Evolutionary conservation across 2,329 filamentous ascomycete species (phyloP).

Genomic region (Amauroascus niger): DNA sequence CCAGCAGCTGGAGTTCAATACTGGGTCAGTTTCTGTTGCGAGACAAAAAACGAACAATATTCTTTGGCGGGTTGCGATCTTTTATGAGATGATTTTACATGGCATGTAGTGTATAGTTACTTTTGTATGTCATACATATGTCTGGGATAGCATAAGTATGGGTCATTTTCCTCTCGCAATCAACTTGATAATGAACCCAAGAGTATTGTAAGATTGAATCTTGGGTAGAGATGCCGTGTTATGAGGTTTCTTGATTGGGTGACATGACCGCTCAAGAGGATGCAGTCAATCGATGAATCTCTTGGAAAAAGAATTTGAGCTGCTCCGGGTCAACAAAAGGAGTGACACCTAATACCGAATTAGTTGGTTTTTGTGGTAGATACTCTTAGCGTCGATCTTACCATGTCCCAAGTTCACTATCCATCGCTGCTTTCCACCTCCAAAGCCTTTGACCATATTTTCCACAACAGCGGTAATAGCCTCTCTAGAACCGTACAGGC

Average conservation of each 20-base stretch:
- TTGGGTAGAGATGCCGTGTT: not conserved
- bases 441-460: conserved; percentile 79
- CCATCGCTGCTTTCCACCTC: conserved; percentile 78
- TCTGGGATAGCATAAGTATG: not conserved
- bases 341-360: conserved; percentile 61
- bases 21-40: no score
- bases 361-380: conserved; percentile 18
- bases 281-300: conserved; percentile 60
- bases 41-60: no score
- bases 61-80: no score
- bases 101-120: not conserved
- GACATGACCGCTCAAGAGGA: not conserved
- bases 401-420: conserved; percentile 95
- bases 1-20: no score
- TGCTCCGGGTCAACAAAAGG: conserved; percentile 90
- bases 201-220: not conserved
- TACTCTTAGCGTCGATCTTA: conserved; percentile 35
- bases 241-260: not conserved
- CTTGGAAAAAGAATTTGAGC: conserved; percentile 85
- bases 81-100: no score
- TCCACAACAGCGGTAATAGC: conserved; percentile 75
- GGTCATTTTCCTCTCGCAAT: not conserved
- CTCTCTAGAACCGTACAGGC: conserved; percentile 74
- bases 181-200: not conserved
- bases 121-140: no score